Evolutionary conservation across 148 eudicot species (phyloP).

Genomic region (Tetragonia tetragonoides): DNA sequence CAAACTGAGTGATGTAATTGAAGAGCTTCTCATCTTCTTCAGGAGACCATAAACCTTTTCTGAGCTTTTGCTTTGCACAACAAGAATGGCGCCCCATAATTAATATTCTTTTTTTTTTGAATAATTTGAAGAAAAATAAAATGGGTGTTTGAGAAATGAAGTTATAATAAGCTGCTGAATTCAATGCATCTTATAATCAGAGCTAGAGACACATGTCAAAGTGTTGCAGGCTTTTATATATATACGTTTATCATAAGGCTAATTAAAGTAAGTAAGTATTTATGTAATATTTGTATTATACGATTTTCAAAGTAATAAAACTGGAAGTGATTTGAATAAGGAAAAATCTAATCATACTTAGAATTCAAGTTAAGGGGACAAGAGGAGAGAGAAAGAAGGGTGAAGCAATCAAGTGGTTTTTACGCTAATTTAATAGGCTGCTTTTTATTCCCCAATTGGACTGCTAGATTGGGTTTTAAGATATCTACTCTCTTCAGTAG

Average conservation of each 20-base stretch:
- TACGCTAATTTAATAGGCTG: constrained; percentile 52
- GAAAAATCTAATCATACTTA: constrained; percentile 45
- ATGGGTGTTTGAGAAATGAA: background rate
- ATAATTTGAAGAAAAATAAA: background rate
- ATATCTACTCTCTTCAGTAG: constrained; percentile 23
- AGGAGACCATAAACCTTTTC: constrained; percentile 48
- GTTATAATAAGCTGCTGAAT: constrained; percentile 1
- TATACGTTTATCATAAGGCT: background rate
- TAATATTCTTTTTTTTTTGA: background rate
- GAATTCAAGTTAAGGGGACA: constrained; percentile 54
- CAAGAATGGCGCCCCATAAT: constrained; percentile 38
- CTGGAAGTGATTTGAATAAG: background rate
- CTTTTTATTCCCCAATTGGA: constrained; percentile 36
- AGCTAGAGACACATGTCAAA: constrained; percentile 24
- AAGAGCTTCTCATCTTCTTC: constrained; percentile 52
- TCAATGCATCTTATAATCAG: constrained; percentile 3
- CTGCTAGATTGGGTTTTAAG: constrained; percentile 64
- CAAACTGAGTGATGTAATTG: constrained; percentile 43
- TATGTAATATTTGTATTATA: no score
- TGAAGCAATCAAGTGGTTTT: constrained; percentile 66
- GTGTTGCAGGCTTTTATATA: constrained; percentile 30
- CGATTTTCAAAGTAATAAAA: no score
- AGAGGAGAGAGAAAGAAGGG: constrained; percentile 32
- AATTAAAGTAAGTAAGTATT: background rate
- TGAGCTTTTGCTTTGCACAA: constrained; percentile 39